These are phyloP conservation scores for Sicyos edulis DNA, from an alignment of 306 rosid genomes.

Conservation along the genomic window DNA sequence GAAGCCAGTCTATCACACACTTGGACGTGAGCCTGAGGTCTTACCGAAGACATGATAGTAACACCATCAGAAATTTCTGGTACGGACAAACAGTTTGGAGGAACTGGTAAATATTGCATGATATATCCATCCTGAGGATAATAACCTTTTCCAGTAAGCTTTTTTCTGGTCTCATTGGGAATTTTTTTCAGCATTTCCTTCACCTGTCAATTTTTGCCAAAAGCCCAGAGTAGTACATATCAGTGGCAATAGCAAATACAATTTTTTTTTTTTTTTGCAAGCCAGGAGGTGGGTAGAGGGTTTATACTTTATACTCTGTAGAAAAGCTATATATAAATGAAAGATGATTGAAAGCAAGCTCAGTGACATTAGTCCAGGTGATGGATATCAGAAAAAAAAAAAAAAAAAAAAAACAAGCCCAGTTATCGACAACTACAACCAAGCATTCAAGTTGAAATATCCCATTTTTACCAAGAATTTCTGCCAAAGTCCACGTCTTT, in stretches of 20 bases:
- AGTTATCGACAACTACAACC: conserved; percentile 11
- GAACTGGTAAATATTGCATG: conserved; percentile 66
- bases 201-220: conserved; percentile 40
- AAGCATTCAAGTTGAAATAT: conserved; percentile 2
- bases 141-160: conserved; percentile 68
- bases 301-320: background rate
- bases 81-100: conserved; percentile 87
- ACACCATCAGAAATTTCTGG: conserved; percentile 98
- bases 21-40: conserved; percentile 23
- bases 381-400: too few relatives aligned
- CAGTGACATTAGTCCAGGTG: background rate
- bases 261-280: background rate
- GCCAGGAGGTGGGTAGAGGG: background rate
- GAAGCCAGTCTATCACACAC: conserved; percentile 21
- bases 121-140: conserved; percentile 88
- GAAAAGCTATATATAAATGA: background rate
- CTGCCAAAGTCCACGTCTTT: background rate
- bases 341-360: conserved; percentile 6
- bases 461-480: background rate
- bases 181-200: conserved; percentile 66
- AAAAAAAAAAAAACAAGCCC: background rate
- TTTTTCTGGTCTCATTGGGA: conserved; percentile 55
- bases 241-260: conserved; percentile 12
- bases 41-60: conserved; percentile 74
- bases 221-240: conserved; percentile 10